These are phyloP conservation scores for Rachicladosporium sp. DNA, from an alignment of 2,329 filamentous ascomycete genomes.

Conservation along the genomic window DNA sequence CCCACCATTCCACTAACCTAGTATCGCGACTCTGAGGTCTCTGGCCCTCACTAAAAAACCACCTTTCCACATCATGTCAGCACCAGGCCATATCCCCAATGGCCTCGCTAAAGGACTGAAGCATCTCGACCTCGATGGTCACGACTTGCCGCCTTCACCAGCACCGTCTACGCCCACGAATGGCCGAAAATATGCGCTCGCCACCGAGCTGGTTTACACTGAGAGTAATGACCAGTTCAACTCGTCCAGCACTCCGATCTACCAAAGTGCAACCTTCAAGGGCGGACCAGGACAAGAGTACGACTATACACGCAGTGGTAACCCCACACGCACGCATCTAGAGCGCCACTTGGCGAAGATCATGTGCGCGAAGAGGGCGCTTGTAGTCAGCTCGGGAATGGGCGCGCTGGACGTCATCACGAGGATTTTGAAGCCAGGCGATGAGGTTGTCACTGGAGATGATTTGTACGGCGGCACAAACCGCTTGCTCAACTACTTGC, in stretches of 20 bases:
- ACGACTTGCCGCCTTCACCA: constrained; percentile 79
- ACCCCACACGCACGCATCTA: constrained; percentile 89
- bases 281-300: constrained; percentile 75
- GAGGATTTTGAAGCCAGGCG: constrained; percentile 75
- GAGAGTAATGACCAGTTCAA: constrained; percentile 96
- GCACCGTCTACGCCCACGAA: constrained; percentile 81
- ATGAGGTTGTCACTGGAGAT: constrained; percentile 94
- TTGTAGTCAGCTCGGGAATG: constrained; percentile 95
- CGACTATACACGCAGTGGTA: constrained; percentile 96
- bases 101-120: constrained; percentile 30
- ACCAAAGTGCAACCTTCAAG: constrained; percentile 97
- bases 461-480: constrained; percentile 95
- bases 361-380: constrained; percentile 83
- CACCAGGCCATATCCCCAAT: constrained; percentile 15
- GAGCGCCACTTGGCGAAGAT: constrained; percentile 97
- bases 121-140: constrained; percentile 65
- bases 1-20: constrained; percentile 19
- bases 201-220: constrained; percentile 92
- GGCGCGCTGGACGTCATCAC: constrained; percentile 94
- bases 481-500: constrained; percentile 81
- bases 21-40: constrained; percentile 17
- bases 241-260: constrained; percentile 90
- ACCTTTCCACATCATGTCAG: constrained; percentile 15
- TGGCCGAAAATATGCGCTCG: constrained; percentile 80
- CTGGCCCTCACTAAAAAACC: constrained; percentile 20